phyloP scores from a whole-genome alignment of 1,284 basidiomycete species.

The Moesziomyces parantarcticus region DNA sequence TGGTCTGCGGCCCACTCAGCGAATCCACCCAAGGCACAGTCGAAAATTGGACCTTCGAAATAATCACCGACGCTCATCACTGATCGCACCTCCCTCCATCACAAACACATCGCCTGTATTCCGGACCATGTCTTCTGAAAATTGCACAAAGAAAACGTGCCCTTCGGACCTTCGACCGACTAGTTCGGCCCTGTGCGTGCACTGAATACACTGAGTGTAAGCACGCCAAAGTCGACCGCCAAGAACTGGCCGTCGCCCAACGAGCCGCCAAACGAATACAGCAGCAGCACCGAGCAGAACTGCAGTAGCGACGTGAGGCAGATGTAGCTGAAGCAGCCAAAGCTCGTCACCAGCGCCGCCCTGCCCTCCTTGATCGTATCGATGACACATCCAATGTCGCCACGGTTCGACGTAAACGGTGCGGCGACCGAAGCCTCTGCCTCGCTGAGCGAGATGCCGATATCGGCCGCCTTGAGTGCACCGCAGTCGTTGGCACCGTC shows the following conservation, averaged over 20 bases:
- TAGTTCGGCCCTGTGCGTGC: conserved; percentile 34
- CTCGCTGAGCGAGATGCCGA: conserved; percentile 95
- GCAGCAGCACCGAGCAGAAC: conserved; percentile 79
- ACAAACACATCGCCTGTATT: too few relatives aligned
- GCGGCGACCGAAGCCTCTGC: conserved; percentile 99
- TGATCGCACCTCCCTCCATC: too few relatives aligned
- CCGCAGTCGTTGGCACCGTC: conserved; percentile 99
- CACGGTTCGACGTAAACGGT: conserved; percentile 91
- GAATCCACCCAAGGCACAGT: conserved; percentile 13
- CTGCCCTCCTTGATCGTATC: conserved; percentile 91
- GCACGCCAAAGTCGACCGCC: conserved; percentile 66
- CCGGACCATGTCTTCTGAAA: too few relatives aligned
- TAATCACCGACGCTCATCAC: conserved; percentile 2
- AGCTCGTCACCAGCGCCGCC: conserved; percentile 94
- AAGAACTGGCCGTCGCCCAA: conserved; percentile 96
- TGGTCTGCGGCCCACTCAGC: conserved; percentile 36
- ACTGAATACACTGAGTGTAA: conserved; percentile 33
- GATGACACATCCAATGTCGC: conserved; percentile 95
- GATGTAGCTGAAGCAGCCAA: conserved; percentile 98
- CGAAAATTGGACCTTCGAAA: conserved; percentile 10
- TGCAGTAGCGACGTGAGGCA: conserved; percentile 71
- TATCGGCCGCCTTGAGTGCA: conserved; percentile 96
- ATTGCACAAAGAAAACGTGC: too few relatives aligned
- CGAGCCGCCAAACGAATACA: conserved; percentile 96
- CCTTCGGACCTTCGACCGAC: too few relatives aligned